These are phyloP conservation scores for Uncinocarpus reesii DNA, from an alignment of 2,329 filamentous ascomycete species.

Conservation along the genomic window DNA sequence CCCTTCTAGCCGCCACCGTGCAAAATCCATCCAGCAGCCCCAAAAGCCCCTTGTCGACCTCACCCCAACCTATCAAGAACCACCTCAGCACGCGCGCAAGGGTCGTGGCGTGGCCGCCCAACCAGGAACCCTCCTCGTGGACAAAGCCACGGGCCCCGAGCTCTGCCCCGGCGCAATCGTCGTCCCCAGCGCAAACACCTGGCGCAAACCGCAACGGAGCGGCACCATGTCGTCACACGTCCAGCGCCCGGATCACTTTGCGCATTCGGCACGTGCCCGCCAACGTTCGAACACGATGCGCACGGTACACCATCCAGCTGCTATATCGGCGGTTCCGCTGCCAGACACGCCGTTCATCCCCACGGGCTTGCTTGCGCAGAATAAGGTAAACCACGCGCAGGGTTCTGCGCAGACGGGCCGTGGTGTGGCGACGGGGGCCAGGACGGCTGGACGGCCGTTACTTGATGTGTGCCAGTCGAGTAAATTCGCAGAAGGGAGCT, in stretches of 20 bases:
- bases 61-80: conserved; percentile 53
- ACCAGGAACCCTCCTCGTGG: conserved; percentile 31
- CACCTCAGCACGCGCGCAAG: conserved; percentile 39
- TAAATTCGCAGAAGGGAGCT: conserved; percentile 38
- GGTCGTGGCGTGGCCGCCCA: conserved; percentile 36
- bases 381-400: conserved; percentile 15
- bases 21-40: conserved; percentile 37
- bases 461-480: conserved; percentile 35
- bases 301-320: conserved; percentile 16
- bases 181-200: conserved; percentile 33
- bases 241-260: background rate
- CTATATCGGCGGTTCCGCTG: background rate
- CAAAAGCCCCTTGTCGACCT: conserved; percentile 59
- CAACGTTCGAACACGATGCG: conserved; percentile 30
- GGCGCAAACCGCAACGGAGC: conserved; percentile 27
- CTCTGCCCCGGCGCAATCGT: conserved; percentile 25
- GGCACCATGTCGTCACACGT: conserved; percentile 11
- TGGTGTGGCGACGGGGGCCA: conserved; percentile 33
- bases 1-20: conserved; percentile 31
- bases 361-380: conserved; percentile 30
- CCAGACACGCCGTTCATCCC: conserved; percentile 25
- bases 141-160: conserved; percentile 35
- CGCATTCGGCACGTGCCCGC: conserved; percentile 14
- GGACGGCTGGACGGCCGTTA: conserved; percentile 32
- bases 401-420: conserved; percentile 25